phyloP scores from a whole-genome alignment of 148 eudicot genomes.

The Amaranthus palmeri region DNA sequence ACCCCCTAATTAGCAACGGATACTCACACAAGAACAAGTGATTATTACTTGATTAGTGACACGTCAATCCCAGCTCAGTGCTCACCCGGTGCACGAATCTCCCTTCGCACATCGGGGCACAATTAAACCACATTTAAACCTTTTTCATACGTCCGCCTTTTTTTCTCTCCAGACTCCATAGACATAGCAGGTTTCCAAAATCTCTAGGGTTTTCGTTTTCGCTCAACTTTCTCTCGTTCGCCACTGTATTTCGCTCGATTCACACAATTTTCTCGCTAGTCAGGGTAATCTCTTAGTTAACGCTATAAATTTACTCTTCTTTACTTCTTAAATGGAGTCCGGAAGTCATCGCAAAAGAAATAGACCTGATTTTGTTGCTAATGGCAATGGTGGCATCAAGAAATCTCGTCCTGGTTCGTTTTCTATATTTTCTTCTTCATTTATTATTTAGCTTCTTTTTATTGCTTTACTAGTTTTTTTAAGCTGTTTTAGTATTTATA shows the following conservation, averaged over 20 bases:
- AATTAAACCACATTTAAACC: conserved; percentile 25
- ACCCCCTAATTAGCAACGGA: neutral
- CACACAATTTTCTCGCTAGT: neutral
- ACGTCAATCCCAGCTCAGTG: neutral
- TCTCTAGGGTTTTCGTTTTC: conserved; percentile 8
- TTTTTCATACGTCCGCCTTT: conserved; percentile 17
- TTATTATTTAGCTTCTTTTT: neutral
- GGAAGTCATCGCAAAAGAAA: conserved; percentile 59
- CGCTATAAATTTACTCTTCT: neutral
- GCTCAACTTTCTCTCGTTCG: neutral
- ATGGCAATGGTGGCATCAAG: conserved; percentile 62
- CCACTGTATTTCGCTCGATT: neutral
- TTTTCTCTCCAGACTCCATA: too few species aligned
- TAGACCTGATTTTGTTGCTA: conserved; percentile 32
- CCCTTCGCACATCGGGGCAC: neutral
- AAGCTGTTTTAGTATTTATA: neutral
- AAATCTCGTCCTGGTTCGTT: conserved; percentile 53
- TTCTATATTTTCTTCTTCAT: neutral
- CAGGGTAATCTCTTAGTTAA: neutral
- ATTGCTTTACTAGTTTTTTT: conserved; percentile 5
- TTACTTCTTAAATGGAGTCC: conserved; percentile 42
- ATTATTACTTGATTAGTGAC: neutral
- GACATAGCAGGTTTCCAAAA: neutral
- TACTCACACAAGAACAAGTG: too few species aligned
- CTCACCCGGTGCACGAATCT: too few species aligned